phyloP scores from a whole-genome alignment of 176 grass and related monocot genomes.

The Eremochloa ophiuroides region DNA sequence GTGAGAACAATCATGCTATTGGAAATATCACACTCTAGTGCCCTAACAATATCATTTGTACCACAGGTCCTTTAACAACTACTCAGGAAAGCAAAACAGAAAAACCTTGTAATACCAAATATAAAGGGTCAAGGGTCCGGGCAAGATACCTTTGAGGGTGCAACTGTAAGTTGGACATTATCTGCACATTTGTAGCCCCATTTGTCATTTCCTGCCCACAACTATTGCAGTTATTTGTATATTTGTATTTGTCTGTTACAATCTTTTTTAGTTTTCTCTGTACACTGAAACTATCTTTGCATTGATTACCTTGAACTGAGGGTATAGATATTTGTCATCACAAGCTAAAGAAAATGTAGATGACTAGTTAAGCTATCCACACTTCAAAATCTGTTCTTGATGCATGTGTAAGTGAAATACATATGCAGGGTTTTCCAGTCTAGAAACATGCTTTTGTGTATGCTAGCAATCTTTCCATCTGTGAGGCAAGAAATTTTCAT shows the following conservation, averaged over 20 bases:
- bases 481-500: background rate
- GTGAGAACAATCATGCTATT: conserved; percentile 31
- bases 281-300: background rate
- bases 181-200: background rate
- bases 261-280: background rate
- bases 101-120: conserved; percentile 96
- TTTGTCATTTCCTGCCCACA: background rate
- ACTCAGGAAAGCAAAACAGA: conserved; percentile 93
- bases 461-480: background rate
- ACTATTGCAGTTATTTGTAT: conserved; percentile 1
- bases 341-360: conserved; percentile 9
- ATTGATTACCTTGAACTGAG: conserved; percentile 19
- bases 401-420: background rate
- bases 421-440: background rate
- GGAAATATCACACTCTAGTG: background rate
- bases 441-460: conserved; percentile 4
- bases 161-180: conserved; percentile 82
- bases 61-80: conserved; percentile 89
- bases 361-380: background rate
- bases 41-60: conserved; percentile 31
- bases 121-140: conserved; percentile 80
- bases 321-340: background rate
- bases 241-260: background rate
- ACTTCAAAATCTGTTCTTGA: background rate
- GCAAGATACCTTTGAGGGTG: conserved; percentile 93